These are phyloP conservation scores for Geranomyces michiganensis DNA, from an alignment of 192 early-diverging fungal species.

Conservation along the genomic window DNA sequence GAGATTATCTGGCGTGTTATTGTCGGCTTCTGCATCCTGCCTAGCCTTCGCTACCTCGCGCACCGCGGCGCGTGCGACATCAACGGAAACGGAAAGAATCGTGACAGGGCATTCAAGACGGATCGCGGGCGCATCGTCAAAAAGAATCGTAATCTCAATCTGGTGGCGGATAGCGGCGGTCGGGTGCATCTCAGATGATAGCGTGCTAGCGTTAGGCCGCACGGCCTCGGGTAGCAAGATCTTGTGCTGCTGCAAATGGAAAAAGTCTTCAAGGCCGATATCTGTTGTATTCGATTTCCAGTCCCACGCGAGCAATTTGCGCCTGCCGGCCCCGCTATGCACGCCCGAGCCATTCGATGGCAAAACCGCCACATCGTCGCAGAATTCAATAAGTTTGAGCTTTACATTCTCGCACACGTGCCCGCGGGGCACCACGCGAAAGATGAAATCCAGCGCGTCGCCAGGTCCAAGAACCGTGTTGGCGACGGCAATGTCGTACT, in stretches of 20 bases:
- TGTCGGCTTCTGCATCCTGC: no score
- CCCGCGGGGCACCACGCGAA: constrained; percentile 20
- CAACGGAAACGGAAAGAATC: constrained; percentile 8
- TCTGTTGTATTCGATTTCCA: constrained; percentile 16
- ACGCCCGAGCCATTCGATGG: not conserved
- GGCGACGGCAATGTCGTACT: constrained; percentile 23
- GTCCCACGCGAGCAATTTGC: constrained; percentile 20
- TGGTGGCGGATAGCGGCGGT: constrained; percentile 12
- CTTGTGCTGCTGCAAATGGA: constrained; percentile 9
- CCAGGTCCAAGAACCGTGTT: constrained; percentile 22
- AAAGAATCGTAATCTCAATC: not conserved
- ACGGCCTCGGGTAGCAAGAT: not conserved
- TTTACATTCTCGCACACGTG: constrained; percentile 22
- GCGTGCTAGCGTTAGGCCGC: constrained; percentile 14
- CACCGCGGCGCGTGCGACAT: not conserved
- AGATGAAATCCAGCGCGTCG: constrained; percentile 20
- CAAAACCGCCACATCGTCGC: constrained; percentile 6
- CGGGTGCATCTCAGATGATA: not conserved
- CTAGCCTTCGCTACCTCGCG: not conserved
- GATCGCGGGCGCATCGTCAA: constrained; percentile 20
- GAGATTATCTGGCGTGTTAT: no score
- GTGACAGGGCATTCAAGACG: constrained; percentile 15
- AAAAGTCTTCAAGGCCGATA: constrained; percentile 16
- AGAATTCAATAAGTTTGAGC: constrained; percentile 14
- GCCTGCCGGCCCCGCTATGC: not conserved